phyloP scores from a whole-genome alignment of 352 stramenopile species.

The Phytophthora rubi region DNA sequence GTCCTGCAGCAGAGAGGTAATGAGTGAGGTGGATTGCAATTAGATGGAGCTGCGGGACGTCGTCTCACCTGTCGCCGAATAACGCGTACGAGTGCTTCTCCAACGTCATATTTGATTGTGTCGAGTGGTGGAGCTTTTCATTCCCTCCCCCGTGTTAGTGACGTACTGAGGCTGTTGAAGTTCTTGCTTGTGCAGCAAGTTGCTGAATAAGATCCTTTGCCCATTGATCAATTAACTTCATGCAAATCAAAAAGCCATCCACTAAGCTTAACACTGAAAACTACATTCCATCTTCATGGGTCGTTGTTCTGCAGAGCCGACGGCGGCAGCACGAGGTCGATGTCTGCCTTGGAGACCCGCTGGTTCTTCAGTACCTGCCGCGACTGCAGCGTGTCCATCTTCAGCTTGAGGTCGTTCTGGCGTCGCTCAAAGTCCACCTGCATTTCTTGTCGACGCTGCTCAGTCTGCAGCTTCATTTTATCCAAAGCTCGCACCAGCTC shows the following conservation, averaged over 20 bases:
- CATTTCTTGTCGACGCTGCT: not conserved
- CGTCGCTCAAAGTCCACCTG: not conserved
- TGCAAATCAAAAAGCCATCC: too few relatives aligned
- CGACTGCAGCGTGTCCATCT: not conserved
- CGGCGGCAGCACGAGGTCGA: not conserved
- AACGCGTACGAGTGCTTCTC: slow-evolving; percentile 73
- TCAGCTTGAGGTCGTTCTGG: not conserved
- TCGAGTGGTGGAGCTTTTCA: not conserved
- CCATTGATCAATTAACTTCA: too few relatives aligned
- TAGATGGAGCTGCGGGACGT: not conserved
- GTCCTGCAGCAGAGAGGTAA: slow-evolving; percentile 42
- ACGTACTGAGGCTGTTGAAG: too few relatives aligned
- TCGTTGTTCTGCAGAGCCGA: not conserved
- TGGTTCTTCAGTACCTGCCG: not conserved
- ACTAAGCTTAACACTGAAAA: too few relatives aligned
- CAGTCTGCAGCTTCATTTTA: not conserved
- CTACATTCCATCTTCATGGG: not conserved
- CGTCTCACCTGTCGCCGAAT: slow-evolving; percentile 61
- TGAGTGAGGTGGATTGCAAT: not conserved
- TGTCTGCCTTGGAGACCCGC: not conserved
- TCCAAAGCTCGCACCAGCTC: not conserved
- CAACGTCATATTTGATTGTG: slow-evolving; percentile 36
- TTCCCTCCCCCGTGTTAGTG: too few relatives aligned
- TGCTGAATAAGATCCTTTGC: too few relatives aligned
- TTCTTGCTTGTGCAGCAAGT: too few relatives aligned